Base-by-base conservation (phyloP, 345 rosid species). In the Acer yangbiense region DNA sequence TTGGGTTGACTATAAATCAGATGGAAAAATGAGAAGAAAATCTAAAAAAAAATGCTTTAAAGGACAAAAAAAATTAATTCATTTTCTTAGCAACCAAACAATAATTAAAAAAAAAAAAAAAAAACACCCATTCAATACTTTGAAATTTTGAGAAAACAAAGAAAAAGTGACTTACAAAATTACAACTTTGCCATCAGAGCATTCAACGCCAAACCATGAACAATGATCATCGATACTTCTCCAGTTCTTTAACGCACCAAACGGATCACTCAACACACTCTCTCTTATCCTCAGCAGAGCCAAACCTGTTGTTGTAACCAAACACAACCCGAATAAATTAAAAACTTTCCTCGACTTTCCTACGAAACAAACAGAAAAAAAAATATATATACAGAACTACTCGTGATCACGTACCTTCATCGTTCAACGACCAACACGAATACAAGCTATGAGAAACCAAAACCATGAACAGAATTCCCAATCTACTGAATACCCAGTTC, bases 131-230 rank as follows among this genome's bases (percentile, higher is more conserved):
- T 14, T 20, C 3, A 25, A 41, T 41, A 7, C 50, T 43, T 57
- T 48, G 21, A 35, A 17, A n/a, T 71, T 6, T 21, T 2, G 6
- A 67, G 12, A 69, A 43, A 68, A 9, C 10, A 66, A 44, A 70
- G 7, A 32, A 65, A 16, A 29, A 62, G 58, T 48, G 7, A 78
- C 93, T 84, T 68, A 88, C 93, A 88, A 79, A 57, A 4, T 70
- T 65, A 87, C 82, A 69, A 90, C 90, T 79, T 82, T 83, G 48
- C 83, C 88, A 50, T 82, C 79, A 41, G 80, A 83, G 75, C 90
- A 91, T 73, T 76, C 84, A 12, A 85, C 86, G 35, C 90, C 90
- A 39, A 77, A 82, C 89, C 89, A 89, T n/a, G 82, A 86, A 76
- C 92, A 88, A 1, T 79, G 87, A 83, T 84, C 85, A 63, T 83